Base-by-base conservation (phyloP, 176 grass and related monocot species). In the Pharus latifolius region DNA sequence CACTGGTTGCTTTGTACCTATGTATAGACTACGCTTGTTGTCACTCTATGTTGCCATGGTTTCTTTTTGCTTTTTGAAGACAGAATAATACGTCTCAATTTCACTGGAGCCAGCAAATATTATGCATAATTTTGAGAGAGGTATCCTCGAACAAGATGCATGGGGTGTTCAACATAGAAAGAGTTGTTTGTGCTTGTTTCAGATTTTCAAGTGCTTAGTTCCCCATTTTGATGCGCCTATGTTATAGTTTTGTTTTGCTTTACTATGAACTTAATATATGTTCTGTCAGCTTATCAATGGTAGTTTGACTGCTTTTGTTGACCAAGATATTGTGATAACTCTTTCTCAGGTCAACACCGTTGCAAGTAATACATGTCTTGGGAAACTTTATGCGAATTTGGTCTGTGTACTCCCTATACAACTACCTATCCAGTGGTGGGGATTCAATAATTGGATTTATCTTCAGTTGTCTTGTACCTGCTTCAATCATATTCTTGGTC, bases 391-490 rank as follows among this genome's bases (percentile, higher is more conserved):
- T 93, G 79, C 78, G 95, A 69, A 93, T 98, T 67, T 98, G 87
- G 87, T 98, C 95, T 46, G 90, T 85, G 40, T 85, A 85, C 77
- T 80, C 70, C 23, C 24, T 80, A 37, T 85, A 85, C 75, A 75
- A 35, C 63, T 32, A 80, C 64, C 24, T 85, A 47, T 75, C 83
- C 7, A 85, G 27, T 40, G 23, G 63, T 42, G 76, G 77, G 57
- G 83, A 85, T 85, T 85, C 83, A 49, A 69, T 90, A 38, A 79
- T 88, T 70, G 84, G 87, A 2, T 98, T 98, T 77, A 98, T 98
- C 83, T 98, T 98, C 75, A 98, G 87, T 70, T 98, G 95, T 60
- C 81, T 93, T 67, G 90, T 98, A 45, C 90, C 90, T 50, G 58
- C 90, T 73, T 81, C 87, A 70, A 30, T 98, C 72, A 83, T 98